These are phyloP conservation scores for Beauveria asiatica DNA, from an alignment of 2,329 filamentous ascomycete species.

Conservation along the genomic window DNA sequence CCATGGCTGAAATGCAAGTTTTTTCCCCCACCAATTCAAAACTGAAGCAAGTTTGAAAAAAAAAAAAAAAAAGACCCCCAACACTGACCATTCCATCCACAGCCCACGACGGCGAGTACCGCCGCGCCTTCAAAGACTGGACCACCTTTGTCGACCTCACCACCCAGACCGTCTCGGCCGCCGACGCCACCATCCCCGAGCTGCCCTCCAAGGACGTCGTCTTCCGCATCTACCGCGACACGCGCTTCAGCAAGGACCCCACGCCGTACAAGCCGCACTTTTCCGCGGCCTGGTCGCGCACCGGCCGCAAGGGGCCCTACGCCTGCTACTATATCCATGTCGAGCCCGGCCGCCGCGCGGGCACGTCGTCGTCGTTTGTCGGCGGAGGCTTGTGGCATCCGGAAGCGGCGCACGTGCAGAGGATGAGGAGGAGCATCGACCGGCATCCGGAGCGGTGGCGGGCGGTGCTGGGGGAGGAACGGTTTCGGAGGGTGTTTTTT, in stretches of 20 bases:
- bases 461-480: conserved; percentile 50
- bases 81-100: no score
- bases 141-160: conserved; percentile 67
- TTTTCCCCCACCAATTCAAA: background rate
- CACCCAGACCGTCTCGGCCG: conserved; percentile 59
- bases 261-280: conserved; percentile 90
- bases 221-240: conserved; percentile 80
- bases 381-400: conserved; percentile 80
- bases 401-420: conserved; percentile 55
- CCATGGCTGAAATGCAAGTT: conserved; percentile 49
- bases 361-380: conserved; percentile 41
- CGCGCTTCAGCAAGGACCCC: conserved; percentile 74
- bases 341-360: conserved; percentile 47
- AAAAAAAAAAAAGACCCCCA: background rate
- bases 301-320: conserved; percentile 78
- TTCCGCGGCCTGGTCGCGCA: conserved; percentile 78
- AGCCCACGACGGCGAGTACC: conserved; percentile 76
- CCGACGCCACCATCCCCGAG: conserved; percentile 78
- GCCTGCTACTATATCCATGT: conserved; percentile 84
- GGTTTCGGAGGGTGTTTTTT: conserved; percentile 58
- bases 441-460: conserved; percentile 63
- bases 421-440: conserved; percentile 68
- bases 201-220: conserved; percentile 78
- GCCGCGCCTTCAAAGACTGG: conserved; percentile 72
- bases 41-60: background rate